Base-by-base conservation (phyloP, 2,329 filamentous ascomycete genomes). In the Aulographum hederae region DNA sequence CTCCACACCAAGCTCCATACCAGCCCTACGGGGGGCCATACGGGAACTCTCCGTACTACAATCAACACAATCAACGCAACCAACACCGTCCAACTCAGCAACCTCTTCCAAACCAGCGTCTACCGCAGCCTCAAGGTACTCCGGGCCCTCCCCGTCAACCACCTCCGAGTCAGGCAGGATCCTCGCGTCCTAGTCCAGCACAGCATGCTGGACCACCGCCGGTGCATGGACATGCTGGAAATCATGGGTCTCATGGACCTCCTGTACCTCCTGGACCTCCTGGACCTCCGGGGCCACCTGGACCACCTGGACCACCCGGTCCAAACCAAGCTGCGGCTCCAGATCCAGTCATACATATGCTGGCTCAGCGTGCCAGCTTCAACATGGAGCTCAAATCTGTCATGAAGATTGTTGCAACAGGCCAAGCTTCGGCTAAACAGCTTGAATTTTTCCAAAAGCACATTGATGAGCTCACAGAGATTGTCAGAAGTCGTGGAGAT, bases 321-420 rank as follows among this genome's bases (percentile, higher is more conserved):
- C 36, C 26, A 16, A 31, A 32, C 25, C 29, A 15, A 16, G 11
- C 12, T n/a, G n/a, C 5, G 13, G 54, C 58, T 16, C 56, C 64
- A n/a, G 80, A 86, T 45, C 79, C 79, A 1, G 81, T 89, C 27
- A 86, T 89, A 34, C 74, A 82, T 31, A 72, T 78, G 39, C 57
- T 89, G 17, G 80, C 80, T 0, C 75, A 80, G 43, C 70, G 71
- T 39, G 80, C 80, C 5, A 78, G 76, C 0, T 71, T 69, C 17
- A 77, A 89, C 46, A 65, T 72, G 0, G 65, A 76, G 34, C 58
- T 89, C 6, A 74, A 82, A 35, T 72, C 77, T 21, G 59, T 89
- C 0, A 89, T 89, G 80, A 81, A 81, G 48, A 70, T 79, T 32
- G 80, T 89, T 1, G 80, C 80, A 0, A 72, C 74, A 18, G 79